These are phyloP conservation scores for Papiliotrema laurentii DNA, from an alignment of 1,284 basidiomycete species.

Conservation along the genomic window DNA sequence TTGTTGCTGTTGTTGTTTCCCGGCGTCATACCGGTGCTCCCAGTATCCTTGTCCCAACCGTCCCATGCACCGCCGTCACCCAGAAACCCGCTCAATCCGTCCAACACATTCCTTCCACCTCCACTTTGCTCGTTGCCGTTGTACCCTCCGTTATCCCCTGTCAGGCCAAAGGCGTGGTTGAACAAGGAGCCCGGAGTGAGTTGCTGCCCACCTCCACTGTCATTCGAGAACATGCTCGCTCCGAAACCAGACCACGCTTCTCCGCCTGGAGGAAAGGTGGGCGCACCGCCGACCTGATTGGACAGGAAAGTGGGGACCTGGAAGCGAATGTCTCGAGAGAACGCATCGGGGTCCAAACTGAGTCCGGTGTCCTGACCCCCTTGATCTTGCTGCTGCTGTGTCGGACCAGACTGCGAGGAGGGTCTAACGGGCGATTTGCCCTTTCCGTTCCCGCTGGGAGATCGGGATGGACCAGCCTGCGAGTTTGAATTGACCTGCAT, in stretches of 20 bases:
- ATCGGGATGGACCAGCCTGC: constrained; percentile 1
- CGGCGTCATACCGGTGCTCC: neutral
- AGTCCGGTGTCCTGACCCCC: constrained; percentile 19
- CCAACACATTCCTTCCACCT: constrained; percentile 11
- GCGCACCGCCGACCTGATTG: constrained; percentile 27
- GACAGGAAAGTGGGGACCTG: constrained; percentile 35
- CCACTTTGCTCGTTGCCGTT: constrained; percentile 4
- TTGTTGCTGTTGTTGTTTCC: constrained; percentile 1
- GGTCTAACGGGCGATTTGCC: constrained; percentile 9
- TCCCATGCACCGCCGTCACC: constrained; percentile 11
- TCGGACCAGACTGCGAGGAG: constrained; percentile 4
- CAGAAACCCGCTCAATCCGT: constrained; percentile 23
- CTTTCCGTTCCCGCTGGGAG: constrained; percentile 8
- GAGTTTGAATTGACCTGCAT: neutral
- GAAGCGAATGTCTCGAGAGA: constrained; percentile 40
- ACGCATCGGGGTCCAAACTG: constrained; percentile 36
- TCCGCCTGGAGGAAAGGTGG: constrained; percentile 38
- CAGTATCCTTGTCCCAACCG: constrained; percentile 9
- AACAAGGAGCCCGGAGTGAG: constrained; percentile 24
- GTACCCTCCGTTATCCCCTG: neutral
- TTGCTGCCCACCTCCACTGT: constrained; percentile 4
- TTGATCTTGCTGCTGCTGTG: neutral
- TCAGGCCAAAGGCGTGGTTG: constrained; percentile 11
- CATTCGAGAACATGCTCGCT: constrained; percentile 17
- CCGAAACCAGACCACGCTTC: constrained; percentile 42